Conservation (phyloP, 2,329 filamentous ascomycete genomes). For the Juglanconis oblonga region DNA sequence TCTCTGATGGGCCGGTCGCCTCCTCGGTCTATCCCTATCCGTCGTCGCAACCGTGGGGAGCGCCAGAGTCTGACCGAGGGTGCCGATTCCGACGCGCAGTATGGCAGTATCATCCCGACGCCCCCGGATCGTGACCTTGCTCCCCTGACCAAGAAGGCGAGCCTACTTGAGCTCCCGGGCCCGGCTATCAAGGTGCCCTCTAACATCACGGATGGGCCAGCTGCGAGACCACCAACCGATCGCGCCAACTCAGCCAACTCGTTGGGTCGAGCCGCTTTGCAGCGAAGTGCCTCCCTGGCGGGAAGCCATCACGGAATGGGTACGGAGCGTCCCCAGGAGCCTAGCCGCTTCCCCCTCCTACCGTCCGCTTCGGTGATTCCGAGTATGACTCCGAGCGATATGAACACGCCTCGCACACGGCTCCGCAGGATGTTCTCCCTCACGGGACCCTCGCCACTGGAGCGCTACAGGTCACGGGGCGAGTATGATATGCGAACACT, state of each 20-base stretch:
- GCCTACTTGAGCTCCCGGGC: slow-evolving; percentile 48
- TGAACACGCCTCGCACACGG: slow-evolving; percentile 27
- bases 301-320: background rate
- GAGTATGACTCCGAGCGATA: slow-evolving; percentile 22
- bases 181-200: slow-evolving; percentile 47
- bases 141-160: slow-evolving; percentile 27
- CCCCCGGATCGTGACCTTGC: slow-evolving; percentile 29
- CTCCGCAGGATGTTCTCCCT: slow-evolving; percentile 39
- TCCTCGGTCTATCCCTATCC: slow-evolving; percentile 22
- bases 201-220: slow-evolving; percentile 21
- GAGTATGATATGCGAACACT: slow-evolving; percentile 43
- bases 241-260: slow-evolving; percentile 14
- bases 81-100: slow-evolving; percentile 39
- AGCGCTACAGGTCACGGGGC: slow-evolving; percentile 33
- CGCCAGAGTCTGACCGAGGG: slow-evolving; percentile 38
- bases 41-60: slow-evolving; percentile 28
- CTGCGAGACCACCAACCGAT: background rate
- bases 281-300: slow-evolving; percentile 36
- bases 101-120: slow-evolving; percentile 52
- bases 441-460: slow-evolving; percentile 32
- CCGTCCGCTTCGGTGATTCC: slow-evolving; percentile 12
- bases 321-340: background rate
- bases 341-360: background rate
- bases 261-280: slow-evolving; percentile 26
- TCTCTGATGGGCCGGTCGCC: slow-evolving; percentile 24